These are phyloP conservation scores for Ustilago xerochloae DNA, from an alignment of 1,284 basidiomycete species.

Conservation along the genomic window DNA sequence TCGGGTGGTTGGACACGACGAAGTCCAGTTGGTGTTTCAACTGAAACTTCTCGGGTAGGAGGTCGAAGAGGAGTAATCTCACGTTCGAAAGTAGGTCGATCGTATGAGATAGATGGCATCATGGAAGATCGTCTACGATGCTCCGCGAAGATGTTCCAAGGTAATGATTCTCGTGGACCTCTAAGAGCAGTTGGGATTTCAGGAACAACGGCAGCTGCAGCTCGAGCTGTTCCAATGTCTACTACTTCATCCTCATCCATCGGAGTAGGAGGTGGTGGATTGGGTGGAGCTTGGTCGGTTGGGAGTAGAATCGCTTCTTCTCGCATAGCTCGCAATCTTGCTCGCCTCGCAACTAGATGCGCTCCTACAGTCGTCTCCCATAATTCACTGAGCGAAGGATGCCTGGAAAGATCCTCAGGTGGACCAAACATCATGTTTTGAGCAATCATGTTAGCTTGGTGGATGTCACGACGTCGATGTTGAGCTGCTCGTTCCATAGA, in stretches of 20 bases:
- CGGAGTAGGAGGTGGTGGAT: slow-evolving; percentile 28
- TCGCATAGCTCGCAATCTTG: slow-evolving; percentile 7
- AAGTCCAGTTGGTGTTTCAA: slow-evolving; percentile 46
- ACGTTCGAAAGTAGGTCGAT: slow-evolving; percentile 25
- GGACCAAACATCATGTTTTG: slow-evolving; percentile 17
- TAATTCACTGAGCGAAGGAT: slow-evolving; percentile 20
- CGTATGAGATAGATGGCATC: slow-evolving; percentile 40
- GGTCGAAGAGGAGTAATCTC: slow-evolving; percentile 27
- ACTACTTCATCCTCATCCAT: slow-evolving; percentile 12
- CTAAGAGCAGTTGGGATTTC: slow-evolving; percentile 25
- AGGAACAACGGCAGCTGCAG: slow-evolving; percentile 10
- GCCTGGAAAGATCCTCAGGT: slow-evolving; percentile 22
- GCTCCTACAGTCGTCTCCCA: slow-evolving; percentile 36
- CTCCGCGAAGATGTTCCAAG: slow-evolving; percentile 45
- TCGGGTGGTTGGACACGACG: slow-evolving; percentile 17
- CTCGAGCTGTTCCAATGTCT: slow-evolving; percentile 33
- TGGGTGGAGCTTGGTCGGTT: slow-evolving; percentile 4
- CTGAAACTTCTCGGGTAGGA: slow-evolving; percentile 23
- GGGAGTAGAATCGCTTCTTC: slow-evolving; percentile 12
- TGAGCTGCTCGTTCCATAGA: slow-evolving; percentile 1
- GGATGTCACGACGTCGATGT: neutral
- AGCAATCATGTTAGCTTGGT: neutral
- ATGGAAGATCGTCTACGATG: slow-evolving; percentile 40
- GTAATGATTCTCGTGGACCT: slow-evolving; percentile 32
- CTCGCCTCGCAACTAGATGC: slow-evolving; percentile 13